Percentiles rank a stretch among this genome's conserved stretches.
Conservation (phyloP, 2,329 filamentous ascomycete genomes). For the Aureobasidium pullulans region DNA sequence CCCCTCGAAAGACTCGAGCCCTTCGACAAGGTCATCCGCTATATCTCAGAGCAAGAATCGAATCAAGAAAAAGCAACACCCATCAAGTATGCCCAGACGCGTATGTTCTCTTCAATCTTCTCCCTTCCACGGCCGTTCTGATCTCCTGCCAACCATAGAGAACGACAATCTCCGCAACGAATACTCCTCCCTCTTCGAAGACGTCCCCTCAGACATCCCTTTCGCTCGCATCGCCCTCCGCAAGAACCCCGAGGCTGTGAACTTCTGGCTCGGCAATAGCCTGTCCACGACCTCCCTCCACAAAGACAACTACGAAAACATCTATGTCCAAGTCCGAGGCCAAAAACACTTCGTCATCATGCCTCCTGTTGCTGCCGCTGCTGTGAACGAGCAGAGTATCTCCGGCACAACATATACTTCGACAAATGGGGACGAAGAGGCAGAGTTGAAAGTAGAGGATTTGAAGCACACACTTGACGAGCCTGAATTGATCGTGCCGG, state of each 20-base stretch:
- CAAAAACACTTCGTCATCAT: slow-evolving; percentile 68
- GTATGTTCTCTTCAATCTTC: slow-evolving; percentile 36
- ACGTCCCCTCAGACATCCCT: slow-evolving; percentile 55
- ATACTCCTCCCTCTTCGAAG: slow-evolving; percentile 55
- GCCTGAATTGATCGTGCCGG: slow-evolving; percentile 49
- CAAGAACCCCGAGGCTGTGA: slow-evolving; percentile 63
- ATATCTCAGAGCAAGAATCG: slow-evolving; percentile 53
- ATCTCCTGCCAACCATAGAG: slow-evolving; percentile 39
- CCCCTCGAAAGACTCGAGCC: slow-evolving; percentile 59
- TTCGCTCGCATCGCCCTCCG: slow-evolving; percentile 67
- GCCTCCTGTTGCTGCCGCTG: slow-evolving; percentile 62
- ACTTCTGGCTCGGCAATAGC: slow-evolving; percentile 75
- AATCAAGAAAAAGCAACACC: slow-evolving; percentile 23
- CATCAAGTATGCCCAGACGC: slow-evolving; percentile 68
- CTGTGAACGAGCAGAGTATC: slow-evolving; percentile 58
- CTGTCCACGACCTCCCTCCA: slow-evolving; percentile 64
- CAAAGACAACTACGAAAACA: slow-evolving; percentile 79
- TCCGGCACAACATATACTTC: slow-evolving; percentile 52
- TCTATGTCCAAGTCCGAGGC: slow-evolving; percentile 70
- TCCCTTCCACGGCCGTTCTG: not conserved
- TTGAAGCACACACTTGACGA: slow-evolving; percentile 28
- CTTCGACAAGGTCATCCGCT: slow-evolving; percentile 56
- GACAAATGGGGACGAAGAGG: slow-evolving; percentile 15
- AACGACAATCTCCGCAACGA: slow-evolving; percentile 75
- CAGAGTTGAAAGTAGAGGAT: slow-evolving; percentile 16